Percentiles rank a stretch among this genome's conserved stretches.
These are phyloP conservation scores for Linum lewisii DNA, from an alignment of 345 rosid species.

Conservation along the genomic window DNA sequence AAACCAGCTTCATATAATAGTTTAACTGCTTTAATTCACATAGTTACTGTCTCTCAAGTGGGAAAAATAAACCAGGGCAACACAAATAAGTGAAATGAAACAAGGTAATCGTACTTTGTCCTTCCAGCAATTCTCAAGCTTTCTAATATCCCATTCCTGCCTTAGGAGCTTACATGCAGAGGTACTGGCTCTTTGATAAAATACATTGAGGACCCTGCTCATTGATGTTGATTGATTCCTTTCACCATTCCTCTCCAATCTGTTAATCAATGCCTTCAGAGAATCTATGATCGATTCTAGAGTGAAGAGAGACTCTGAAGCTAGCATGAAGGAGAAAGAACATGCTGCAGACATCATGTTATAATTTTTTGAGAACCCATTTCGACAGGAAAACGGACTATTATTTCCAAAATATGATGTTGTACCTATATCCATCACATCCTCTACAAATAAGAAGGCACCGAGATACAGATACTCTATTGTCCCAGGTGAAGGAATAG, in stretches of 20 bases:
- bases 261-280: conserved; percentile 28
- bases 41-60: conserved; percentile 1
- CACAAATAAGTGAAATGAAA: conserved; percentile 11
- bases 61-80: conserved; percentile 6
- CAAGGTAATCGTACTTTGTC: conserved; percentile 45
- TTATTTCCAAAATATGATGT: too few relatives aligned
- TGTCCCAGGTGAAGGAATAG: conserved; percentile 47
- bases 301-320: conserved; percentile 55
- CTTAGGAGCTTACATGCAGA: conserved; percentile 60
- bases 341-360: conserved; percentile 48
- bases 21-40: too few relatives aligned
- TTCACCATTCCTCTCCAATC: conserved; percentile 33
- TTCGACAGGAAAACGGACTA: conserved; percentile 9
- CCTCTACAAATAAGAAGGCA: conserved; percentile 52
- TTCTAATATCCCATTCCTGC: conserved; percentile 45
- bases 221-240: too few relatives aligned
- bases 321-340: conserved; percentile 56
- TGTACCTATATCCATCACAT: conserved; percentile 48
- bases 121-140: conserved; percentile 60
- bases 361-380: not conserved
- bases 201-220: conserved; percentile 30
- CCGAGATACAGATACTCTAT: conserved; percentile 52
- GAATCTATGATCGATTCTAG: conserved; percentile 48
- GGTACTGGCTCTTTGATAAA: conserved; percentile 40
- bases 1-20: conserved; percentile 9